Evolutionary conservation across 1,139 yeast genomes (phyloP), one percentile per base, ranked within the genome.

Genomic region (Taphrina flavorubra): DNA sequence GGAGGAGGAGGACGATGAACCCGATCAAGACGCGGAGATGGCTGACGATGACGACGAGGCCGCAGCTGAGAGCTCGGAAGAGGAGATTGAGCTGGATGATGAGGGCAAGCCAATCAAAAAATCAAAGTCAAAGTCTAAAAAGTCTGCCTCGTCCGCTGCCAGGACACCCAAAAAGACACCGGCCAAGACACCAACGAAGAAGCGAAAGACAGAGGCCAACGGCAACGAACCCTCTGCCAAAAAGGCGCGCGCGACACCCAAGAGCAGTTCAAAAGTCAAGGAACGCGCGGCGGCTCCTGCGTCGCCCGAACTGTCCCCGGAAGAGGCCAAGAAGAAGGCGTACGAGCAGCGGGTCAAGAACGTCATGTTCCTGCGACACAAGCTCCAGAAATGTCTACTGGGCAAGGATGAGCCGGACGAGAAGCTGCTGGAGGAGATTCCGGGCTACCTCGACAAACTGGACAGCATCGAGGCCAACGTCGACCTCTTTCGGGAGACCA

Each of bases 341-440:
- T 47, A 47, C 61, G 66, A 65, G 20, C 68, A 46, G 18, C 56
- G 47, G 60, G 60, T 44, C 44, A 56, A 68, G 46, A 40, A 57
- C 31, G 63, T 68, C 57, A 59, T 68, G 53, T 64, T 56, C 16
- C 40, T 68, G 14, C 64, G 70, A 57, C 70, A 68, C 65, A 68
- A 64, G 40, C 49, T 68, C 39, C 70, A 68, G 44, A 68, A 66
- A 25, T 56, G 60, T 18, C 53, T 68, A 60, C 37, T 68, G 51
- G 60, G 66, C 61, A 68, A 61, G 14, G 68, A 51, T n/a, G 49
- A 16, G 18, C 68, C 68, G 36, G 64, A 61, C 57, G 70, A 64
- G 25, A 31, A 57, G 18, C 34, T 56, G 36, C 31, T 65, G 51
- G 63, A 65, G 16, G 62, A 57, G 25, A 51, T 65, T 25, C 63